Evolutionary conservation across 495 filamentous ascomycete genomes (phyloP), one percentile per base, ranked within the genome.

Genomic region (Neurospora sp.): DNA sequence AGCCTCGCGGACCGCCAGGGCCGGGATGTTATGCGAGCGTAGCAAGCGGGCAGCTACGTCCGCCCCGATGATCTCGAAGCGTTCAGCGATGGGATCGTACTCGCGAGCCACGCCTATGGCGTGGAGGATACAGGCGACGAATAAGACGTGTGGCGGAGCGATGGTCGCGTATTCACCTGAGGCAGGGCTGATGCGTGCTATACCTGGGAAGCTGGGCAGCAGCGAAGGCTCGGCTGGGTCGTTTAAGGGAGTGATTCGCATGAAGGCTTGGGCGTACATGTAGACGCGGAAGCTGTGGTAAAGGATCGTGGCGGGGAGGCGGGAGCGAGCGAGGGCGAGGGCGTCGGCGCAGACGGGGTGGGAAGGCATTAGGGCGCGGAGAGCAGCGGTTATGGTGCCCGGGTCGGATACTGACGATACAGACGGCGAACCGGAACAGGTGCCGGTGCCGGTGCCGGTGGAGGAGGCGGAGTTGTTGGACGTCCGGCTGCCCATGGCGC

Each of bases 251-350:
- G 71, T 75, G 31, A 70, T 72, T 7, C 75, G 70, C 11, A 80
- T 76, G 27, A 85, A 76, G 11, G 75, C 74, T 66, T 81, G 71
- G 18, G 84, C 81, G 75, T 83, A 83, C 44, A 83, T 75, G 73
- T 77, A 87, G 54, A 84, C 80, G n/a, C 84, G 82, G 74, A 86
- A 75, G 77, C 82, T 85, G 76, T 86, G 85, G 75, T 86, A 82
- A 12, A 86, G 76, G 69, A 86, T 82, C 10, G 81, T 76, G 4
- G 83, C 79, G 4, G 84, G 82, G 4, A 86, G 80, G 0, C 72
- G 71, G 0, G 75, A 44, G 62, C 76, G 75, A 44, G 82, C 81
- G 18, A 80, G 62, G 0, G 76, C 39, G 37, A 82, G 78, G n/a
- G 81, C 78, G n/a, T 81, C 78, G 60, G 72, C 71, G 38, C 77